Conservation (phyloP, 805 yeast genomes). For the Schizosaccharomyces japonicus region DNA sequence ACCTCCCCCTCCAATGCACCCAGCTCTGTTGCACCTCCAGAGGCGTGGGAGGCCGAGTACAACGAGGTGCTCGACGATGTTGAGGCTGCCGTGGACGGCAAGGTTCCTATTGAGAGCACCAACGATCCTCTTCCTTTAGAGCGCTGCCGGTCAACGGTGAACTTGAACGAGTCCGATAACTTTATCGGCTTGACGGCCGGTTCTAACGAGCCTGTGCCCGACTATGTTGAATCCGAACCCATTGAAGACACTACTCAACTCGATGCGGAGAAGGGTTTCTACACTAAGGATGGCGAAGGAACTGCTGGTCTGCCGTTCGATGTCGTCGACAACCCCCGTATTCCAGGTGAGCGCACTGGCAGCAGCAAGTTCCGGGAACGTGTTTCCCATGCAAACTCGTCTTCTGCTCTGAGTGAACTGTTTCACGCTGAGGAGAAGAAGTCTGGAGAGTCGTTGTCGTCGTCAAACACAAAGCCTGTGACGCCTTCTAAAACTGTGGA, state of each 20-base stretch:
- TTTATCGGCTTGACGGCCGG: neutral
- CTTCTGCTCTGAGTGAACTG: no score
- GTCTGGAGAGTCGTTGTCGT: no score
- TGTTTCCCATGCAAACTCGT: no score
- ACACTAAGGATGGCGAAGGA: neutral
- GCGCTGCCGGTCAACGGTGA: neutral
- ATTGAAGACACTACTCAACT: neutral
- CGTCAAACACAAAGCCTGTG: no score
- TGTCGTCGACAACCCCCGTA: neutral
- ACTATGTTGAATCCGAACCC: neutral
- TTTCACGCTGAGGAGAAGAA: no score
- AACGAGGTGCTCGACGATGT: slow-evolving; percentile 1
- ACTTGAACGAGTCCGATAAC: neutral
- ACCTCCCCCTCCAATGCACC: neutral
- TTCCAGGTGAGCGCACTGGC: neutral
- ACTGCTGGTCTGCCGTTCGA: slow-evolving; percentile 2
- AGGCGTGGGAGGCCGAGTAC: neutral
- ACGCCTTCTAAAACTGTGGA: no score
- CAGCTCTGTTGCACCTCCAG: neutral
- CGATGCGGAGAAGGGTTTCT: neutral
- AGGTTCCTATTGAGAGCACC: neutral
- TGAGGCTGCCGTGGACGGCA: neutral
- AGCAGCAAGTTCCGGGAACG: no score
- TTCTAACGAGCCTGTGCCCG: neutral
- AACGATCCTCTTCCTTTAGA: neutral